phyloP scores from a whole-genome alignment of 257 asterid species.

The Solanum virginianum region DNA sequence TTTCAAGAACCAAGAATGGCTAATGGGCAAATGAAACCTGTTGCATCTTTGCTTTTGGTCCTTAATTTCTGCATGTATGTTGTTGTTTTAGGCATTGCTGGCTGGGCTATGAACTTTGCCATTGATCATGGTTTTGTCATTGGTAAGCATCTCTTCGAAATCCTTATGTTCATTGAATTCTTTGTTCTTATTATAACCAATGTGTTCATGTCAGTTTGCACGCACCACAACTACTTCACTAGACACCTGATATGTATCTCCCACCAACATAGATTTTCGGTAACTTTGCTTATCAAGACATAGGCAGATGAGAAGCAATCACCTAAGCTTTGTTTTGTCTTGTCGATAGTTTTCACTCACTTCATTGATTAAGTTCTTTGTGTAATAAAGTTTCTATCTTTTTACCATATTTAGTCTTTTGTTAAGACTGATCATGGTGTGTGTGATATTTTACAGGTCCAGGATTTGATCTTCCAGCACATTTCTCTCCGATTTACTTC shows the following conservation, averaged over 20 bases:
- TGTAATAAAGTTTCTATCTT: not conserved
- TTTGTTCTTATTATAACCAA: not conserved
- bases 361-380: not conserved
- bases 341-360: not conserved
- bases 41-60: conserved; percentile 49
- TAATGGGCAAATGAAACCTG: conserved; percentile 31
- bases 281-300: not conserved
- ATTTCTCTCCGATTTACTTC: conserved; percentile 74
- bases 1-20: conserved; percentile 32
- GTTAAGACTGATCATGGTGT: not conserved
- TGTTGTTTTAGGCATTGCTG: conserved; percentile 58
- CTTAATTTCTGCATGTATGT: conserved; percentile 91
- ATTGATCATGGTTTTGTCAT: conserved; percentile 70
- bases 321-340: too few species aligned
- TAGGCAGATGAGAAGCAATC: not conserved
- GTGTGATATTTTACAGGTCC: conserved; percentile 32
- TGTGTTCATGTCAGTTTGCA: not conserved
- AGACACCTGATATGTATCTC: not conserved
- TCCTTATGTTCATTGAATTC: not conserved
- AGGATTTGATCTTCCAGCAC: conserved; percentile 53
- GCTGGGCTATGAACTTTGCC: conserved; percentile 72
- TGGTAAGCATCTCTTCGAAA: conserved; percentile 22
- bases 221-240: not conserved
- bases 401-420: not conserved
- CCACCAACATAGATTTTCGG: not conserved